Percentiles rank a stretch among this genome's conserved stretches.
Evolutionary conservation across 371 early-diverging fungal species (phyloP).

Genomic region (Mucor plumbeus): DNA sequence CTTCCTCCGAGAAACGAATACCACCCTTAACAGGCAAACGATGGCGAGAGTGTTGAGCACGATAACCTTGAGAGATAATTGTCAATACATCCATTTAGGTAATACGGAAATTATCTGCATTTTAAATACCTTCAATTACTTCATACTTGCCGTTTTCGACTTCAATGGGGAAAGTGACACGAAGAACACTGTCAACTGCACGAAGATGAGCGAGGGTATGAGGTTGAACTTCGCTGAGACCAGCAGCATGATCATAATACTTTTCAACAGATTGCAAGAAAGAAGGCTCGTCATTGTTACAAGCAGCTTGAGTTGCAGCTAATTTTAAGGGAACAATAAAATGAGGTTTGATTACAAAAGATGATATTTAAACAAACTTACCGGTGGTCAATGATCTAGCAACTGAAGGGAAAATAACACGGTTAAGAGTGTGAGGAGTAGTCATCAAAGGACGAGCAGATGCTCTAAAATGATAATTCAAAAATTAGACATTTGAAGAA

Average conservation of each 20-base stretch:
- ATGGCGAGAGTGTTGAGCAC: slow-evolving; percentile 91
- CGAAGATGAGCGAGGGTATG: slow-evolving; percentile 81
- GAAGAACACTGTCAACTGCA: slow-evolving; percentile 78
- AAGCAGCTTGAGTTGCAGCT: slow-evolving; percentile 69
- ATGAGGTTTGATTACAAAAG: not conserved
- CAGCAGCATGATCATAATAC: slow-evolving; percentile 81
- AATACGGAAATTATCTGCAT: not conserved
- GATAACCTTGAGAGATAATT: slow-evolving; percentile 59
- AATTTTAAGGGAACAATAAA: not conserved
- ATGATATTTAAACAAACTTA: slow-evolving; percentile 15
- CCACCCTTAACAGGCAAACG: slow-evolving; percentile 89
- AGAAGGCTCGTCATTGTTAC: slow-evolving; percentile 72
- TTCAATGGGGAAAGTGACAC: slow-evolving; percentile 89
- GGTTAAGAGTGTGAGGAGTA: slow-evolving; percentile 11
- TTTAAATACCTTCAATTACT: slow-evolving; percentile 66
- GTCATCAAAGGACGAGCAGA: slow-evolving; percentile 19
- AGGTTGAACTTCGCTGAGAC: slow-evolving; percentile 65
- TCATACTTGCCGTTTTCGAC: slow-evolving; percentile 72
- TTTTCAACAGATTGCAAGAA: slow-evolving; percentile 84
- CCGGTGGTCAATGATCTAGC: slow-evolving; percentile 35
- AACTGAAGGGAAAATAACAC: slow-evolving; percentile 23
- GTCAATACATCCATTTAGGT: not conserved
- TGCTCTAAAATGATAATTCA: not conserved
- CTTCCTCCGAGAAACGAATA: slow-evolving; percentile 82
- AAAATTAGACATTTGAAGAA: not conserved